A percentile compares a stretch with the other conserved stretches of the same genome.
phyloP scores from a whole-genome alignment of 2,329 filamentous ascomycete species.

The Alternaria gaisen region DNA sequence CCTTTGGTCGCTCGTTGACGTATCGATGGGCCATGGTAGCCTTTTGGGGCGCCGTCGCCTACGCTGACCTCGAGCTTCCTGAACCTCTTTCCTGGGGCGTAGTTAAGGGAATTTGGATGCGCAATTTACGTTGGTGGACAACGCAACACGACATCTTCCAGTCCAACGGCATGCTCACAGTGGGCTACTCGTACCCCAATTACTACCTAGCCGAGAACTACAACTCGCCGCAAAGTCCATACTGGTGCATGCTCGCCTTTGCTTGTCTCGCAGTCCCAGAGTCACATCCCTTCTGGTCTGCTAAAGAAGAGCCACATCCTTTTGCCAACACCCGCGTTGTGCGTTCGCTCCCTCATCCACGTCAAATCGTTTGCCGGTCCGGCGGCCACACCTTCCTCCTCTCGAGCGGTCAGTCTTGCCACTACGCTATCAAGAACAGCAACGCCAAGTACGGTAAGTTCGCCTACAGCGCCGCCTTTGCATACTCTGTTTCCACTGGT shows the following conservation, averaged over 20 bases:
- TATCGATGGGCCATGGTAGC: constrained; percentile 89
- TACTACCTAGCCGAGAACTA: constrained; percentile 87
- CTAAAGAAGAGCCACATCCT: constrained; percentile 69
- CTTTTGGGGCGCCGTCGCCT: constrained; percentile 81
- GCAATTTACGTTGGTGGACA: constrained; percentile 83
- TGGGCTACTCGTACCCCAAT: constrained; percentile 81
- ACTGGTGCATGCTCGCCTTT: constrained; percentile 83
- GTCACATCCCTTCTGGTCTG: constrained; percentile 78
- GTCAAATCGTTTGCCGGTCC: constrained; percentile 75
- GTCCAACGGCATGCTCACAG: constrained; percentile 75
- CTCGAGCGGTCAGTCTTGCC: constrained; percentile 77
- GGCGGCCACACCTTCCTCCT: constrained; percentile 81
- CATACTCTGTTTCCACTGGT: constrained; percentile 79
- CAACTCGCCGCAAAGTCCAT: constrained; percentile 76
- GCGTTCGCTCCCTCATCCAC: constrained; percentile 71
- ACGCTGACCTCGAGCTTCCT: constrained; percentile 77
- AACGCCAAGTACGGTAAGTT: constrained; percentile 85
- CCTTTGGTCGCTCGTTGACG: constrained; percentile 79
- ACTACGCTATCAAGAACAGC: constrained; percentile 81
- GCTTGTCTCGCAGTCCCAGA: constrained; percentile 75
- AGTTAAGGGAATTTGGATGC: constrained; percentile 77
- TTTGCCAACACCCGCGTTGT: constrained; percentile 65
- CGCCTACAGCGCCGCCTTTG: constrained; percentile 79
- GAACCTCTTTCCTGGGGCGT: constrained; percentile 79
- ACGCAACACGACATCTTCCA: constrained; percentile 78